Conservation (phyloP, 805 yeast genomes). For the Vanderwaltozyma tropicalis region DNA sequence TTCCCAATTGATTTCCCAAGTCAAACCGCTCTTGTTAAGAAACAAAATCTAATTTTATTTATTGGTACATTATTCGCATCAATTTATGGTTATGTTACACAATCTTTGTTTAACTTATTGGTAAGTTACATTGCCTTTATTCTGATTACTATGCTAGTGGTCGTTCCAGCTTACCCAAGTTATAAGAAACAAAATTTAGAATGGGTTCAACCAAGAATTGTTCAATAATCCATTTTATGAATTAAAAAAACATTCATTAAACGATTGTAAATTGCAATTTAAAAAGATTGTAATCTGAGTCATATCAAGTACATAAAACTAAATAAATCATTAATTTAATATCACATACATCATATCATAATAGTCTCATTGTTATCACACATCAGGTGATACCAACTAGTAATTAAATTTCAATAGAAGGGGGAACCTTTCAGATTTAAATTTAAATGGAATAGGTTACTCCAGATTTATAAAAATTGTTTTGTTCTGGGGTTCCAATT, state of each 20-base stretch:
- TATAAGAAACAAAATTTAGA: slow-evolving; percentile 40
- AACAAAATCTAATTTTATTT: slow-evolving; percentile 11
- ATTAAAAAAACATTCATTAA: too few relatives aligned
- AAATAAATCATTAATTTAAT: too few relatives aligned
- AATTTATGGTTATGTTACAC: slow-evolving; percentile 38
- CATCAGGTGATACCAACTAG: too few relatives aligned
- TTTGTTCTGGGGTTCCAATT: neutral
- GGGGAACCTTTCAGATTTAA: too few relatives aligned
- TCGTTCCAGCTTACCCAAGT: slow-evolving; percentile 49
- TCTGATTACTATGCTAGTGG: slow-evolving; percentile 28
- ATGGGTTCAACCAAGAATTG: slow-evolving; percentile 34
- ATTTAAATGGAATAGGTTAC: neutral
- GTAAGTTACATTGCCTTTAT: slow-evolving; percentile 32
- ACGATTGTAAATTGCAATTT: too few relatives aligned
- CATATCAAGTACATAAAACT: too few relatives aligned
- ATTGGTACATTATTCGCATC: slow-evolving; percentile 31
- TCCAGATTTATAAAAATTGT: neutral
- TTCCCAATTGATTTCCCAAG: slow-evolving; percentile 29
- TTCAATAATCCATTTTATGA: too few relatives aligned
- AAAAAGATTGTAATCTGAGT: too few relatives aligned
- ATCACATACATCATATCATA: too few relatives aligned
- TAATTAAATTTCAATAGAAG: too few relatives aligned
- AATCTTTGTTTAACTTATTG: slow-evolving; percentile 34
- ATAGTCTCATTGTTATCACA: too few relatives aligned
- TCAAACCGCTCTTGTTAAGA: slow-evolving; percentile 15